Evolutionary conservation across 2,329 filamentous ascomycete genomes (phyloP).

Genomic region (Torrubiellomyces zombiae): DNA sequence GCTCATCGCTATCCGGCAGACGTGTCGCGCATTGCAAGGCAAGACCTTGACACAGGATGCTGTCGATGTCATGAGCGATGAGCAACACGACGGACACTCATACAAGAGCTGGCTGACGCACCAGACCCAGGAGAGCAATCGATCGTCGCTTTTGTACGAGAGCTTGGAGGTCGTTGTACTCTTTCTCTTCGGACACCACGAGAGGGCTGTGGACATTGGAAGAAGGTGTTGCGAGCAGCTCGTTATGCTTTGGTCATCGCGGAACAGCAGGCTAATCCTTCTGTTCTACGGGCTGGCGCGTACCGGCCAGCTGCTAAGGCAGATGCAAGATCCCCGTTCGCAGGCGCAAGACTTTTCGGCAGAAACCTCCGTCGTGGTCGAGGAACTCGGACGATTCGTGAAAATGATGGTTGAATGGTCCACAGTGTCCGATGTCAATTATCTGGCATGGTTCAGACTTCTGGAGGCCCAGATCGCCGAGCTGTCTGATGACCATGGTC

Average conservation of each 20-base stretch:
- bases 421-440: constrained; percentile 51
- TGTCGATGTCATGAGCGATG: constrained; percentile 45
- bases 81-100: constrained; percentile 39
- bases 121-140: constrained; percentile 39
- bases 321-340: constrained; percentile 29
- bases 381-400: constrained; percentile 36
- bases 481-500: constrained; percentile 36
- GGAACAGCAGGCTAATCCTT: constrained; percentile 38
- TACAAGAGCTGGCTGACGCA: constrained; percentile 43
- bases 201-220: constrained; percentile 41
- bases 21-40: constrained; percentile 53
- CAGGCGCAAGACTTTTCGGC: constrained; percentile 23
- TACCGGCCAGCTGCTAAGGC: constrained; percentile 32
- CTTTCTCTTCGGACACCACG: constrained; percentile 47
- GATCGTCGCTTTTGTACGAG: constrained; percentile 52
- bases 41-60: constrained; percentile 43
- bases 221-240: constrained; percentile 28
- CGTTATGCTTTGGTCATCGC: constrained; percentile 38
- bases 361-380: constrained; percentile 30
- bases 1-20: constrained; percentile 48
- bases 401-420: constrained; percentile 49
- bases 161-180: constrained; percentile 46
- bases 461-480: constrained; percentile 55
- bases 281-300: constrained; percentile 44
- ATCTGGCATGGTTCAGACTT: constrained; percentile 50